Base-by-base conservation (phyloP, 768 basidiomycete species). In the Rubroboletus pulcherrimus region DNA sequence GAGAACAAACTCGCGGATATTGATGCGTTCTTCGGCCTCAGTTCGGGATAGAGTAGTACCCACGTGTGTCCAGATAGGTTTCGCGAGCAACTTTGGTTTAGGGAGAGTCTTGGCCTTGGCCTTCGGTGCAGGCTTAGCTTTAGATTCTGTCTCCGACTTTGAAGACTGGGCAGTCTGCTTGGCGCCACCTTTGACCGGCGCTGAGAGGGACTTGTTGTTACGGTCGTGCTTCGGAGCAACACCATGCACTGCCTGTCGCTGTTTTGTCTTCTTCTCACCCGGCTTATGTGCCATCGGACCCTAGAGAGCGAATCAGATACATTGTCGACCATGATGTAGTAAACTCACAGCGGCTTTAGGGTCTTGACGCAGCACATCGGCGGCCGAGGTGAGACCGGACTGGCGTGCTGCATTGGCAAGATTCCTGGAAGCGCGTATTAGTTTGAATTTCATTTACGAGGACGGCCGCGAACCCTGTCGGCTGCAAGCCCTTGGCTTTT, bases 1-100 rank as follows among this genome's bases (percentile, higher is more conserved):
- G 45, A 87, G 65, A 11, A 81, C 65, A 66, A 91, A 93, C 69
- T 92, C 90, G 54, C 90, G 83, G 41, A 91, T 85, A 60, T 82
- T 74, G 45, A 91, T 79, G 10, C 89, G 83, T 29, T 78, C 76
- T 58, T 87, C 78, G 1, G 78, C 82, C 39, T 81, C 79, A 1
- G 73, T 63, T 38, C 74, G 71, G 6, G 75, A 70, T 14, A 87
- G 71, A 31, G 59, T 62, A 12, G 77, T 73, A 1, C 73, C 74
- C 7, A 88, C 65, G 7, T 66, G 63, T 5, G 73, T 79, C 89
- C 89, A 91, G 45, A 55, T 71, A 70, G 39, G 85, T 72, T 54
- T 71, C 56, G 7, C 83, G 79, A 30, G 82, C 1, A 71, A 55
- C 57, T 74, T 75, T 33, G 71, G 63, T 54, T 73, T 69, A 33